Evolutionary conservation across 2,329 filamentous ascomycete species (phyloP).

Genomic region (Arthrinium puccinioides): DNA sequence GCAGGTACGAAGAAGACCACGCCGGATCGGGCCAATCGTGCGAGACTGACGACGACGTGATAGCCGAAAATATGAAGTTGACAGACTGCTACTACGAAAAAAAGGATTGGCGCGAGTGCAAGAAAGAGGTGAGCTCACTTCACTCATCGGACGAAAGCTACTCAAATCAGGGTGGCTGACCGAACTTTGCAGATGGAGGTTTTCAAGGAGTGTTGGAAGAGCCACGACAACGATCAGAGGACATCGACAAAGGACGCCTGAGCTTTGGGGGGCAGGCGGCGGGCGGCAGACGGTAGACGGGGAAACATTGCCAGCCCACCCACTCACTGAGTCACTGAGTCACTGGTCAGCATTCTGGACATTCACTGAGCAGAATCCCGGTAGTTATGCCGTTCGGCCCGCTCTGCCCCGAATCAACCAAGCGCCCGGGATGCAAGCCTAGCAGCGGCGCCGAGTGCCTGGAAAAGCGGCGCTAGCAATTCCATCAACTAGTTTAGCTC

Average conservation of each 20-base stretch:
- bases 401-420: too few species aligned
- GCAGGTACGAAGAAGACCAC: conserved; percentile 50
- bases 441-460: too few species aligned
- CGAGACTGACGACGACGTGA: background rate
- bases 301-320: too few species aligned
- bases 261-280: too few species aligned
- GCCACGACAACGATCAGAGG: conserved; percentile 76
- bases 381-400: too few species aligned
- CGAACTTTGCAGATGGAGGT: conserved; percentile 69
- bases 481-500: too few species aligned
- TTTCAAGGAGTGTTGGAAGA: conserved; percentile 89
- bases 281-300: too few species aligned
- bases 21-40: background rate
- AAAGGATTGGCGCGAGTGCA: conserved; percentile 90
- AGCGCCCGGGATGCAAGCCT: too few species aligned
- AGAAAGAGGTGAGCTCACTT: conserved; percentile 64
- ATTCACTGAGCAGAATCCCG: too few species aligned
- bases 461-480: too few species aligned
- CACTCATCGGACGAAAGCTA: background rate
- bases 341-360: too few species aligned
- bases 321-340: too few species aligned
- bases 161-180: conserved; percentile 8
- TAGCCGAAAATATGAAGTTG: conserved; percentile 83
- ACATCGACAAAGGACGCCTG: conserved; percentile 66
- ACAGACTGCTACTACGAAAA: conserved; percentile 95